Conservation (phyloP, 2,329 filamentous ascomycete species). For the Exophiala viscosa region DNA sequence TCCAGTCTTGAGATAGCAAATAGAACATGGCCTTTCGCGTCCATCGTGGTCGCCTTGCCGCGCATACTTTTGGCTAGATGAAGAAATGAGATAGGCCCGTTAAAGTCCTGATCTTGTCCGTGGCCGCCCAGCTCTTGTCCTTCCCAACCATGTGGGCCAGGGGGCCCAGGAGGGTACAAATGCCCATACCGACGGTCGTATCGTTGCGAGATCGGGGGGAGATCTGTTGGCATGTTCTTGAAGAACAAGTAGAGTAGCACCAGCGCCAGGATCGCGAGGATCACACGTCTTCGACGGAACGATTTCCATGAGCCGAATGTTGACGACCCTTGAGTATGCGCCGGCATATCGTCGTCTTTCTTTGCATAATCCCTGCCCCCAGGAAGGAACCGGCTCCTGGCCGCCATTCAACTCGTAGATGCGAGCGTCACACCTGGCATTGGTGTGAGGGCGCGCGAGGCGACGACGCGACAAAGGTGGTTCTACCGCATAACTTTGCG, state of each 20-base stretch:
- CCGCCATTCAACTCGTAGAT: constrained; percentile 17
- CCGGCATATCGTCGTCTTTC: constrained; percentile 12
- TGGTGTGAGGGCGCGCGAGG: background rate
- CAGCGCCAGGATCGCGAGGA: constrained; percentile 46
- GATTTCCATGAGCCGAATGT: constrained; percentile 29
- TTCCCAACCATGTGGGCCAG: background rate
- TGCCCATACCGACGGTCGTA: constrained; percentile 28
- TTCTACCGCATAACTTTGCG: too few relatives aligned
- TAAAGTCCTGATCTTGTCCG: constrained; percentile 44
- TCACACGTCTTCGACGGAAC: constrained; percentile 49
- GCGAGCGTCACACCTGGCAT: constrained; percentile 8
- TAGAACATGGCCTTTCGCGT: constrained; percentile 63
- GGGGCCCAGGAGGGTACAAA: constrained; percentile 6
- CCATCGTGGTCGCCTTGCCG: background rate
- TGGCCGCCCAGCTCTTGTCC: background rate
- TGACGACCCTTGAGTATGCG: constrained; percentile 5
- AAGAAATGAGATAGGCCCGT: constrained; percentile 67
- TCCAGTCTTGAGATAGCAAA: constrained; percentile 73
- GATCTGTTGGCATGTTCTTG: constrained; percentile 58
- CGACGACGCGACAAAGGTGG: too few relatives aligned
- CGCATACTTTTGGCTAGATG: constrained; percentile 48
- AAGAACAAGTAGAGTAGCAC: constrained; percentile 61
- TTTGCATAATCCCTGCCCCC: constrained; percentile 17
- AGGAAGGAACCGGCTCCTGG: constrained; percentile 21
- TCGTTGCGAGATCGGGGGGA: constrained; percentile 35